Base-by-base conservation (phyloP, 768 basidiomycete genomes). In the Boletus bicolor region DNA sequence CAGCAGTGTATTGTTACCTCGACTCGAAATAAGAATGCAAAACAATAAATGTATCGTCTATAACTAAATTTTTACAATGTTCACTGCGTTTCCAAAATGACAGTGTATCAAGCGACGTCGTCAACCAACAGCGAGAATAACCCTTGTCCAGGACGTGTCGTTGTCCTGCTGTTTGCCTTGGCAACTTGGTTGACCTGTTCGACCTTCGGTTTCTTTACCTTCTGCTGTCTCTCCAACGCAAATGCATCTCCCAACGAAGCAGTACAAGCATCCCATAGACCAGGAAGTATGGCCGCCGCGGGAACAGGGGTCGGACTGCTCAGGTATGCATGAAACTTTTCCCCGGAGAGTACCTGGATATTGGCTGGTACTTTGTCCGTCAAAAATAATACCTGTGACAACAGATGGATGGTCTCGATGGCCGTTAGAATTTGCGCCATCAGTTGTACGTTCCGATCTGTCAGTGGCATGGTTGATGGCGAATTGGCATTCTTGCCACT, bases 401-500 rank as follows among this genome's bases (percentile, higher is more conserved):
- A 74, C 44, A 82, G 77, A 28, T 81, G 79, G 43, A 89, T 75
- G 35, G 77, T 76, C 55, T 89, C 85, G 7, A 85, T 62, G 5
- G 86, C 79, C 65, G 78, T 76, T 4, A 83, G 69, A 12, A 81
- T 64, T 60, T 93, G 89, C 0, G 88, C 87, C 49, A 76, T 74
- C 15, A 91, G 76, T 61, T 91, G 89, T 42, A 90, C 72, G 62
- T 83, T 81, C 6, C 88, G 77, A 64, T 87, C 83, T 19, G 70
- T 66, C 24, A 85, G 71, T 0, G 76, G 74, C 6, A 57, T 37
- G 26, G 42, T 9, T 10, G 38, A 32, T 47, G 62, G 60, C 49
- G 12, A 26, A 49, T 19, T 48, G 55, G 44, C 37, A 15, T 55
- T 53, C 5, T 55, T 51, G 67, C 71, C 55, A 51, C 46, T 51